Percentiles rank a stretch among this genome's conserved stretches.
phyloP scores from a whole-genome alignment of 2,329 filamentous ascomycete genomes.

The Furcasterigmium furcatum region DNA sequence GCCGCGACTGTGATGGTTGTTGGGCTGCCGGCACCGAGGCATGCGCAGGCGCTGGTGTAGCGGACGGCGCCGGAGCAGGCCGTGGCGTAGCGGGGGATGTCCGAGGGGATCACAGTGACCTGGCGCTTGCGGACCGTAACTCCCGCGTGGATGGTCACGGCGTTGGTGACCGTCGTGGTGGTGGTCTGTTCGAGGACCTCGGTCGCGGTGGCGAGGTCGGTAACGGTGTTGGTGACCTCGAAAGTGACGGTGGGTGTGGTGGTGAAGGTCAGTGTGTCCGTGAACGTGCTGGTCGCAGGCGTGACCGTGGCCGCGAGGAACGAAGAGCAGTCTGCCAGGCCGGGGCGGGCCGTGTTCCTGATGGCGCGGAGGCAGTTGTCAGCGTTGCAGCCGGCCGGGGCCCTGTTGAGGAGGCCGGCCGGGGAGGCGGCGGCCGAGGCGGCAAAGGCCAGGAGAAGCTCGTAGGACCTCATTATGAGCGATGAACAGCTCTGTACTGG shows the following conservation, averaged over 20 bases:
- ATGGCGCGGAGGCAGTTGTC: too few relatives aligned
- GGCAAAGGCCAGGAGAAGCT: too few relatives aligned
- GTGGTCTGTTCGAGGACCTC: background rate
- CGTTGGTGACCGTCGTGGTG: background rate
- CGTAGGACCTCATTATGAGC: too few relatives aligned
- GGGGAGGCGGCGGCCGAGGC: too few relatives aligned
- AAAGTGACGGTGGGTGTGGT: background rate
- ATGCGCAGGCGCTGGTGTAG: constrained; percentile 22
- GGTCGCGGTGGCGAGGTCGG: background rate
- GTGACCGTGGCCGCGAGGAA: background rate
- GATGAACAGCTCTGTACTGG: too few relatives aligned
- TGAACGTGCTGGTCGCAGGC: background rate
- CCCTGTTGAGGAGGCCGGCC: too few relatives aligned
- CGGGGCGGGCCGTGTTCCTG: background rate
- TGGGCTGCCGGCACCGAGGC: constrained; percentile 18
- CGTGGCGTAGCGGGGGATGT: constrained; percentile 17
- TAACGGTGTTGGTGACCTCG: background rate
- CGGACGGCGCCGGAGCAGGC: constrained; percentile 13
- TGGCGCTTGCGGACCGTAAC: background rate
- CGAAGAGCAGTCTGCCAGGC: background rate
- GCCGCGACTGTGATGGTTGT: constrained; percentile 8
- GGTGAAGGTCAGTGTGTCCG: background rate
- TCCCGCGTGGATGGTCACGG: too few relatives aligned
- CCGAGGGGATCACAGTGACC: background rate
- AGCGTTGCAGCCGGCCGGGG: too few relatives aligned